A percentile compares a stretch with the other conserved stretches of the same genome.
phyloP scores from a whole-genome alignment of 2,329 filamentous ascomycete genomes.

The Hirsutella thompsonii region DNA sequence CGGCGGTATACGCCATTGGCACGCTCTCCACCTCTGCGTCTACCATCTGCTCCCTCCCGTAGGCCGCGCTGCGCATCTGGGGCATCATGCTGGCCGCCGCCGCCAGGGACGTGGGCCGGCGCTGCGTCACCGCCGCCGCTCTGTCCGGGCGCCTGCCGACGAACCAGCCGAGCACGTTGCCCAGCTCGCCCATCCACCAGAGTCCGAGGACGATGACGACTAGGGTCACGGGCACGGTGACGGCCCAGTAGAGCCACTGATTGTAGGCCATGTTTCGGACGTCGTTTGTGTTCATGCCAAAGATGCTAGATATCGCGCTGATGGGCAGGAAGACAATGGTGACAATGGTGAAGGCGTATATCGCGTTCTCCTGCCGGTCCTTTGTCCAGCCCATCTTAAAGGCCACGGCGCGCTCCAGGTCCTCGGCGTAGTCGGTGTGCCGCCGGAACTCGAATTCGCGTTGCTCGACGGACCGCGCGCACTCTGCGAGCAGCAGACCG shows the following conservation, averaged over 20 bases:
- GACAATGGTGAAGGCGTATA: slow-evolving; percentile 36
- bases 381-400: slow-evolving; percentile 27
- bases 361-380: slow-evolving; percentile 31
- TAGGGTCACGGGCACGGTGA: slow-evolving; percentile 31
- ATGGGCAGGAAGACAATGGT: slow-evolving; percentile 36
- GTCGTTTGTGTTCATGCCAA: slow-evolving; percentile 41
- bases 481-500: slow-evolving; percentile 25
- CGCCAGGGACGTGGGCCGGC: no score
- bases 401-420: slow-evolving; percentile 15
- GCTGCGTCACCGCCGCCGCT: no score
- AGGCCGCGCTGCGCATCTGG: not conserved
- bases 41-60: not conserved
- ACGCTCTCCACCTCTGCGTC: not conserved
- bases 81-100: not conserved
- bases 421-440: slow-evolving; percentile 15
- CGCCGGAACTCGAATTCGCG: slow-evolving; percentile 20
- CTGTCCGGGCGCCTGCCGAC: slow-evolving; percentile 6
- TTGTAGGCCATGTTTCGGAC: slow-evolving; percentile 33
- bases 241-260: slow-evolving; percentile 37
- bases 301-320: slow-evolving; percentile 31
- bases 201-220: slow-evolving; percentile 24
- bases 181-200: slow-evolving; percentile 29
- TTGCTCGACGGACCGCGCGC: slow-evolving; percentile 21
- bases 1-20: not conserved
- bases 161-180: slow-evolving; percentile 18